phyloP scores from a whole-genome alignment of 2,329 filamentous ascomycete genomes.

The Beauveria bassiana region DNA sequence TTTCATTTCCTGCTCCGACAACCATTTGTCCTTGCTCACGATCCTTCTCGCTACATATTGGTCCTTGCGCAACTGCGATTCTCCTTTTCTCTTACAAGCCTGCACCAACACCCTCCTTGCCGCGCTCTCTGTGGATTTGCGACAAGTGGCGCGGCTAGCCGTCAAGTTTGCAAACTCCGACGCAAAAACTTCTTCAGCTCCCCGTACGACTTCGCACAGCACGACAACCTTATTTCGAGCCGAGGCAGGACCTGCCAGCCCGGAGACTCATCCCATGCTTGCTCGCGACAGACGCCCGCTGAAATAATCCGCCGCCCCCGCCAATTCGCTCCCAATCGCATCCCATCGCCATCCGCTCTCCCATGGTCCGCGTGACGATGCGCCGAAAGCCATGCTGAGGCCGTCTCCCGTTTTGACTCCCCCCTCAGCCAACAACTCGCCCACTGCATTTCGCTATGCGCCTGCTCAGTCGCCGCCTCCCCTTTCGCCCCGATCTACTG shows the following conservation, averaged over 20 bases:
- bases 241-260: not conserved
- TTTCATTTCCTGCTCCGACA: not conserved
- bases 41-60: not conserved
- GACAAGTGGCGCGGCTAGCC: not conserved
- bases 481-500: conserved; percentile 2
- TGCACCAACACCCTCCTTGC: not conserved
- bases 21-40: not conserved
- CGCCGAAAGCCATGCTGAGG: conserved; percentile 12
- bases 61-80: not conserved
- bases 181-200: not conserved
- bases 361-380: conserved; percentile 10
- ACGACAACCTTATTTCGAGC: not conserved
- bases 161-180: not conserved
- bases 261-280: not conserved
- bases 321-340: not conserved
- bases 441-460: conserved; percentile 11
- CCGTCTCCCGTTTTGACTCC: conserved; percentile 10
- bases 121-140: not conserved
- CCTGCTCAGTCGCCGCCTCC: conserved; percentile 4
- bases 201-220: not conserved
- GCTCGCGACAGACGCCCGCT: not conserved
- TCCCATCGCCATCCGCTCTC: not conserved
- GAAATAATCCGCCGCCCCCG: not conserved
- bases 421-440: conserved; percentile 7
- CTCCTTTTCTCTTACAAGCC: not conserved